Evolutionary conservation across 768 basidiomycete species (phyloP), one percentile per base, ranked within the genome.

Genomic region (Jaapia argillacea): DNA sequence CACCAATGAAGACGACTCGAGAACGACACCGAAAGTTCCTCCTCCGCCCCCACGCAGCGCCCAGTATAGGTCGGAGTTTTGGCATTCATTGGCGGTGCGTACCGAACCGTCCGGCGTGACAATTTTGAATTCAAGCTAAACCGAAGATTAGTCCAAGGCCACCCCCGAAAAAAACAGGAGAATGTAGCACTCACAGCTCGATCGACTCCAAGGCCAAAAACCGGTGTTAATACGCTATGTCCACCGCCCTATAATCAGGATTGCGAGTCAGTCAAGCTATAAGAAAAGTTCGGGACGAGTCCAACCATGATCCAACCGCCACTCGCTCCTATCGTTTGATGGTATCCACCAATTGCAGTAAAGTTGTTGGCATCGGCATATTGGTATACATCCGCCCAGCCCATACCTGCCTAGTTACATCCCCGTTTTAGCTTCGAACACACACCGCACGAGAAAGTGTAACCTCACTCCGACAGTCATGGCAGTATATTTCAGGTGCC

Each of bases 1-100:
- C 3, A 56, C 51, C 1, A 46, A 36, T 24, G 52, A 48, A 5
- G 55, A 41, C 6, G 50, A 43, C 47, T 57, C 54, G 13, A 57
- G 50, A 22, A 63, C 67, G 18, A 65, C 60, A 24, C 59, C 66
- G 38, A 60, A 66, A 0, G 69, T 75, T 10, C 68, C 64, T 4
- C 72, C 73, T 1, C 75, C 75, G 1, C 70, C 71, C 1, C 74
- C 74, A 25, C 73, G 62, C 41, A 77, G 50, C 0, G 75, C 73
- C 68, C 71, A 77, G 56, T 72, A 77, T 4, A 77, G 61, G 43
- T 76, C 70, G 3, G 56, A 12, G 46, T 74, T 58, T 31, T 62
- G 58, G 49, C 65, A 55, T 0, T 50, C 47, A 49, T 75, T 77
- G 18, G 59, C 74, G 1, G 61, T 63, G 23, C 69, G 64, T 48